Evolutionary conservation across 176 grass and related monocot species (phyloP).

Genomic region (Zoysia pacifica): DNA sequence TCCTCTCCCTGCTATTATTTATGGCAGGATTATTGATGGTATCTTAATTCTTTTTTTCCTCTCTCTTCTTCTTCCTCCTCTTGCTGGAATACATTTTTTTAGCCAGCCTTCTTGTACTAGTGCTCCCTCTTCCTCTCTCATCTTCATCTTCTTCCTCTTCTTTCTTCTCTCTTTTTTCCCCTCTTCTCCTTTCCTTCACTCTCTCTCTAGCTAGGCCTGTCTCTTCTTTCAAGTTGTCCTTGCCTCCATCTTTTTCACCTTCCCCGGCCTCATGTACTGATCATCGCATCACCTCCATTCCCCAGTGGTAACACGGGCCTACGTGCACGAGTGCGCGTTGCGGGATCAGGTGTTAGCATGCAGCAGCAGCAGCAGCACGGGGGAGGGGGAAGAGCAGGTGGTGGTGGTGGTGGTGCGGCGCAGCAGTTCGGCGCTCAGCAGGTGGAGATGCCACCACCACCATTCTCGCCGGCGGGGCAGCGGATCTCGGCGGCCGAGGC

Average conservation of each 20-base stretch:
- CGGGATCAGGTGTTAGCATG: slow-evolving; percentile 45
- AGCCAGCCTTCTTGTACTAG: slow-evolving; percentile 50
- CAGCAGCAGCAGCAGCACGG: slow-evolving; percentile 56
- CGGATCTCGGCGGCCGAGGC: slow-evolving; percentile 59
- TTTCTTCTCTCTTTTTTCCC: slow-evolving; percentile 4
- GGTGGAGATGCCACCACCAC: slow-evolving; percentile 67
- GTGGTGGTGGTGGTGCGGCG: slow-evolving; percentile 28
- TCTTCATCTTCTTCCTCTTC: slow-evolving; percentile 32
- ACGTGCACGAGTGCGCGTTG: slow-evolving; percentile 38
- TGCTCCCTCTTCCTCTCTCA: background rate
- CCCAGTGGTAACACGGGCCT: slow-evolving; percentile 41
- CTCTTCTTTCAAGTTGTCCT: slow-evolving; percentile 54
- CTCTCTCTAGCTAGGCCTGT: slow-evolving; percentile 12
- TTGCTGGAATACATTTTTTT: slow-evolving; percentile 40
- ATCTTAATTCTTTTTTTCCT: slow-evolving; percentile 61
- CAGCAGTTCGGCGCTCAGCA: slow-evolving; percentile 46
- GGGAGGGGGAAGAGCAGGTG: slow-evolving; percentile 20
- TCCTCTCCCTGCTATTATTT: slow-evolving; percentile 54
- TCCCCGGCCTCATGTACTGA: slow-evolving; percentile 50
- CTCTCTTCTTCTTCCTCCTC: slow-evolving; percentile 4
- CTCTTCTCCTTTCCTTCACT: slow-evolving; percentile 16
- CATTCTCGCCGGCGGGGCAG: slow-evolving; percentile 56
- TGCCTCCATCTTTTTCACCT: slow-evolving; percentile 61
- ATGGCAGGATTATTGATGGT: slow-evolving; percentile 57
- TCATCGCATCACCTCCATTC: slow-evolving; percentile 47